phyloP scores from a whole-genome alignment of 1,139 yeast species.

The Hansenula lynferdii region DNA sequence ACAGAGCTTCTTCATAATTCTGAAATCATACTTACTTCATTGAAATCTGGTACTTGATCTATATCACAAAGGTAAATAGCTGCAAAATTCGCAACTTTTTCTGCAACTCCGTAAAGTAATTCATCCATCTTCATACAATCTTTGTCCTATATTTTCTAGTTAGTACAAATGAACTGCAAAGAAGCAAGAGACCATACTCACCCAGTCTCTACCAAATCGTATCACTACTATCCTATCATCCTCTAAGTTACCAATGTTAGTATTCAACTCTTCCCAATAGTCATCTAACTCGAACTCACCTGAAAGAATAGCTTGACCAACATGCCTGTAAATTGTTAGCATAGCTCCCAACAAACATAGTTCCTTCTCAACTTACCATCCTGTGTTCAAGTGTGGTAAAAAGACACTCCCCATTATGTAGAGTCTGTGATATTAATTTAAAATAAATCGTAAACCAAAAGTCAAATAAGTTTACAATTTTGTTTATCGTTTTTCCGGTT shows the following conservation, averaged over 20 bases:
- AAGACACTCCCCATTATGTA: slow-evolving; percentile 77
- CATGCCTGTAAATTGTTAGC: slow-evolving; percentile 55
- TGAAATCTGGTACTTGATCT: slow-evolving; percentile 86
- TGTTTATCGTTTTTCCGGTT: too few species aligned
- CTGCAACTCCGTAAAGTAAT: slow-evolving; percentile 70
- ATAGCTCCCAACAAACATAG: background rate
- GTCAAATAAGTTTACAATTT: too few species aligned
- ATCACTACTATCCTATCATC: slow-evolving; percentile 85
- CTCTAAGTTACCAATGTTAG: slow-evolving; percentile 36
- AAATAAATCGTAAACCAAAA: too few species aligned
- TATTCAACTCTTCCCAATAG: too few species aligned
- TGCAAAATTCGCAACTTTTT: slow-evolving; percentile 83
- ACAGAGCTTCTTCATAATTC: background rate
- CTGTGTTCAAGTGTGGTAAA: slow-evolving; percentile 80
- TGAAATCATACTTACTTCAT: slow-evolving; percentile 29
- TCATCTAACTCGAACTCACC: too few species aligned
- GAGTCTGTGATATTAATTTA: background rate
- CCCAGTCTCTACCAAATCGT: slow-evolving; percentile 74
- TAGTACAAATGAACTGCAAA: background rate
- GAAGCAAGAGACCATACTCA: slow-evolving; percentile 2
- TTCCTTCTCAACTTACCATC: slow-evolving; percentile 39
- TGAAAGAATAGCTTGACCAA: slow-evolving; percentile 85
- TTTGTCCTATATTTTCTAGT: slow-evolving; percentile 37
- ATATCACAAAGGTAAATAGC: slow-evolving; percentile 85
- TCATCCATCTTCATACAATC: slow-evolving; percentile 94